Evolutionary conservation across 306 rosid genomes (phyloP).

Genomic region (Cucurbita ficifolia): DNA sequence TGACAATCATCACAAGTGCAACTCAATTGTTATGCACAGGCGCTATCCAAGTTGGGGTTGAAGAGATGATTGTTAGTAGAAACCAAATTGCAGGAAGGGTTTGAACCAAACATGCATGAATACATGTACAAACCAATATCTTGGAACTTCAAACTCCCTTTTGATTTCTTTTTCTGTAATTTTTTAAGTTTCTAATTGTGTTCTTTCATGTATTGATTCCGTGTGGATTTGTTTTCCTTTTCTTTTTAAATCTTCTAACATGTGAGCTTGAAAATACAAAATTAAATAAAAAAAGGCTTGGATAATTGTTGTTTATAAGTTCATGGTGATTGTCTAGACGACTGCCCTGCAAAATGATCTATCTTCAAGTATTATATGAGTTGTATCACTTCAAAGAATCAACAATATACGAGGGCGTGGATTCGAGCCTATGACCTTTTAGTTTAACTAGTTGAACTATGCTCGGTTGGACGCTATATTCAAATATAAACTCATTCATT

Average conservation of each 20-base stretch:
- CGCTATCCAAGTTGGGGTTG: slow-evolving; percentile 43
- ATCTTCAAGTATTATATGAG: too few relatives aligned
- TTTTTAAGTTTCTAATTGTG: not conserved
- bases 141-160: not conserved
- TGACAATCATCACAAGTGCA: slow-evolving; percentile 57
- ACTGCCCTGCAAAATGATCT: too few relatives aligned
- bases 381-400: not conserved
- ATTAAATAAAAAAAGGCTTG: not conserved
- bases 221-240: not conserved
- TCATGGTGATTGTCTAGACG: too few relatives aligned
- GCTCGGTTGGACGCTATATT: not conserved
- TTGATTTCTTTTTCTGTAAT: not conserved
- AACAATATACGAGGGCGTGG: not conserved
- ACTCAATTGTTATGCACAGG: slow-evolving; percentile 56
- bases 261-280: not conserved
- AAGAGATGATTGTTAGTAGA: slow-evolving; percentile 26
- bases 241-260: not conserved
- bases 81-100: slow-evolving; percentile 8
- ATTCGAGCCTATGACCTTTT: not conserved
- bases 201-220: not conserved
- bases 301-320: not conserved
- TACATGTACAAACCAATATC: not conserved
- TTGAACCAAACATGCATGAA: slow-evolving; percentile 3
- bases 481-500: not conserved
- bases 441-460: not conserved